These are phyloP conservation scores for Fraxinus paxiana DNA, from an alignment of 305 asterid genomes.

Conservation along the genomic window DNA sequence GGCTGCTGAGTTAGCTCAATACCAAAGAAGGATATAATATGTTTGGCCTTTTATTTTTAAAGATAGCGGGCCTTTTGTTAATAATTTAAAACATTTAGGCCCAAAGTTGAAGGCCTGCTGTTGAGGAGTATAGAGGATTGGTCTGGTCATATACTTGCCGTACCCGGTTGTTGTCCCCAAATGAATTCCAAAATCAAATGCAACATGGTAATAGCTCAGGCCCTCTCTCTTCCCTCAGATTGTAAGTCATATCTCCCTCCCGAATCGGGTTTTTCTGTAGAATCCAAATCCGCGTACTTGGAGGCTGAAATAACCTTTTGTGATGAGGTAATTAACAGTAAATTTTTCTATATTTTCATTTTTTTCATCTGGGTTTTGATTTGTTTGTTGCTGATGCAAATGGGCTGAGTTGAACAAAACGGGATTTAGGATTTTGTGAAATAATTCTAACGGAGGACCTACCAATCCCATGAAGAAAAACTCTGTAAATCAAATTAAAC, in stretches of 20 bases:
- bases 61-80: neutral
- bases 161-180: neutral
- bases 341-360: neutral
- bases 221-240: neutral
- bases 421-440: neutral
- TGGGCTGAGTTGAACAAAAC: neutral
- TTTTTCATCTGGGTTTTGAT: neutral
- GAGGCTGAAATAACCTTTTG: neutral
- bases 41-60: neutral
- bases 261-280: neutral
- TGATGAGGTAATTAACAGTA: neutral
- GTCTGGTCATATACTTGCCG: neutral
- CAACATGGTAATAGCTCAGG: neutral
- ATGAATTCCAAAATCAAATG: neutral
- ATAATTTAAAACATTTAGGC: neutral
- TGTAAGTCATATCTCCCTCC: neutral
- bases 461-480: neutral
- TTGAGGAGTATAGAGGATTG: neutral
- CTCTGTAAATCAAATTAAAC: constrained; percentile 17
- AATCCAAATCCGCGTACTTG: neutral
- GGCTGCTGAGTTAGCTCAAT: neutral
- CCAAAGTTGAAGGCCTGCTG: neutral
- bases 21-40: neutral
- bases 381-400: neutral
- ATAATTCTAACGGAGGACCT: neutral